Conservation (phyloP, 1,284 basidiomycete genomes). For the Cutaneotrichosporon sp. region DNA sequence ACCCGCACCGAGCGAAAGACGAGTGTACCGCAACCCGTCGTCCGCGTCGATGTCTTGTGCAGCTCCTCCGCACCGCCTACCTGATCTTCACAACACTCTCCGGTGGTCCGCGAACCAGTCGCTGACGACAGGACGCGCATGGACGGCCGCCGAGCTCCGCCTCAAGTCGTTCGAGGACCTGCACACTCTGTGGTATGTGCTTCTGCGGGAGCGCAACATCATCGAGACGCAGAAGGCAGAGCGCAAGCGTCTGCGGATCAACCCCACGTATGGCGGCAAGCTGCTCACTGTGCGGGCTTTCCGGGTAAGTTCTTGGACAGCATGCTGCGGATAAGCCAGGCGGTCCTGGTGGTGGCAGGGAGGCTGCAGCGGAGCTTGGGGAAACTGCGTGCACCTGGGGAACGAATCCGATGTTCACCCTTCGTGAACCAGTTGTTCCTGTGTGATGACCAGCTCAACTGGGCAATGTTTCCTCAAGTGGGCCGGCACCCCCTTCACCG, state of each 20-base stretch:
- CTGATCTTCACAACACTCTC: background rate
- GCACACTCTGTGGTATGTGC: conserved; percentile 87
- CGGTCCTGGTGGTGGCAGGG: too few relatives aligned
- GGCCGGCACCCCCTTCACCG: too few relatives aligned
- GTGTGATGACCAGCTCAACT: too few relatives aligned
- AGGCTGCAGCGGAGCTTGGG: too few relatives aligned
- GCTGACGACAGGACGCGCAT: conserved; percentile 63
- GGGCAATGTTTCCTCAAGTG: too few relatives aligned
- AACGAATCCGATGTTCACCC: too few relatives aligned
- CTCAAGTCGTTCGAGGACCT: conserved; percentile 85
- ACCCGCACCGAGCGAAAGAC: too few relatives aligned
- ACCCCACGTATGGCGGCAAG: conserved; percentile 30
- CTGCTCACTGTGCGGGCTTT: conserved; percentile 32
- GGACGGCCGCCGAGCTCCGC: conserved; percentile 77
- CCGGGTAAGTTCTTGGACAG: conserved; percentile 28
- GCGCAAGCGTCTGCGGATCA: conserved; percentile 58
- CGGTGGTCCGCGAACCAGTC: background rate
- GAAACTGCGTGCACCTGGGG: too few relatives aligned
- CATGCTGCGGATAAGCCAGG: background rate
- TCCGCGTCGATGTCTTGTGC: background rate
- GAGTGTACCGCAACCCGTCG: too few relatives aligned
- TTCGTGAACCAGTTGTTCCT: too few relatives aligned
- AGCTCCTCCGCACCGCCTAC: background rate
- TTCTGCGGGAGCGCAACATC: conserved; percentile 79
- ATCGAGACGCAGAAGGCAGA: conserved; percentile 82